Base-by-base conservation (phyloP, 495 filamentous ascomycete genomes). In the Penicillium paradoxum region DNA sequence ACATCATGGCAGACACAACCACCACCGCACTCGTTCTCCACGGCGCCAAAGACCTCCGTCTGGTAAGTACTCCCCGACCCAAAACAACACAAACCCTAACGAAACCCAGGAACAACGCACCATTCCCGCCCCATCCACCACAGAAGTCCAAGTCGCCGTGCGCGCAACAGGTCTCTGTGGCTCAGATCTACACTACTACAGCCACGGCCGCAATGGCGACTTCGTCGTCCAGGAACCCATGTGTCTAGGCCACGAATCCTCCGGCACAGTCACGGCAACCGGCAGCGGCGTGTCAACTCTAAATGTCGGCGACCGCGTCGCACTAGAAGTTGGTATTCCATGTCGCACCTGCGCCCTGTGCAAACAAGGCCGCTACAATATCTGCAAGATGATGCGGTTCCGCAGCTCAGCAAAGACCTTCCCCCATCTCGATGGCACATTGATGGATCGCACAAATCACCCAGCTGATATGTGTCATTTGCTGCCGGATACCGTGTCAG, bases 141-240 rank as follows among this genome's bases (percentile, higher is more conserved):
- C 73, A 14, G 84, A 91, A 58, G 79, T 91, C 45, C 89, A 91
- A 73, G 77, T 91, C 58, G 77, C 83, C 58, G 75, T 91, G 60
- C 80, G 79, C 64, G 82, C 85, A 18, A 91, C 88, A 1, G 87
- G 87, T 27, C 82, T 93, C 65, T 91, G 88, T 67, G 89, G 89
- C 57, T 90, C 87, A 3, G 89, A 93, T 71, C 80, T 91, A 6
- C 86, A 87, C 61, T 93, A 93, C 75, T 93, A 89, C 75, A 84
- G 79, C 58, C 87, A 91, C 69, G 89, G 86, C 60, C 85, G 86
- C 66, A 91, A 91, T 61, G 89, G 89, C 47, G 86, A 89, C 67
- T 86, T 93, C 66, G 81, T 86, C 51, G 83, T 87, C 22, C 86
- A 79, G 45, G 74, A 77, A 39, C 89, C 89, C 14, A 72, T 91